Conservation (phyloP, 768 basidiomycete genomes). For the Amyloporia xantha region DNA sequence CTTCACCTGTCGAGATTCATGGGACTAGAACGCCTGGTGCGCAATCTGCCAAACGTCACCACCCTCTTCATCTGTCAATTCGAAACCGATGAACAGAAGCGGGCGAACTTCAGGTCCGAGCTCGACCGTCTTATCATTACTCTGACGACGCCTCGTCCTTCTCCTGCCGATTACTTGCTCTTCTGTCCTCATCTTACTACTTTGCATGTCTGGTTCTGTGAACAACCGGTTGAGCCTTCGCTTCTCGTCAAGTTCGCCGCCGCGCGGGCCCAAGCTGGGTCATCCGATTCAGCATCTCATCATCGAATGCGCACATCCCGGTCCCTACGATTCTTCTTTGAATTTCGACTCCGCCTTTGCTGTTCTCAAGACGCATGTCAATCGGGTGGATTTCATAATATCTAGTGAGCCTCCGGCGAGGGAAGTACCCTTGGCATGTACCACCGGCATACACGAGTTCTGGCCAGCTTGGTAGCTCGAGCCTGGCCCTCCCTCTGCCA, state of each 20-base stretch:
- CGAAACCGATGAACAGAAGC: background rate
- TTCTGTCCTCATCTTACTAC: background rate
- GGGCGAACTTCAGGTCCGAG: background rate
- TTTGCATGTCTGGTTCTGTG: background rate
- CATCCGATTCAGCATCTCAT: background rate
- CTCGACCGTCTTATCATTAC: background rate
- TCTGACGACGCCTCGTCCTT: background rate
- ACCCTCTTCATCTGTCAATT: background rate
- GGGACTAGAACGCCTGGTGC: background rate
- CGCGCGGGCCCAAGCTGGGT: background rate
- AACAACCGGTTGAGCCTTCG: background rate
- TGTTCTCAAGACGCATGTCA: background rate
- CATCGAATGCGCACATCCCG: background rate
- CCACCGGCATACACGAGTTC: background rate
- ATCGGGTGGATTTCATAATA: background rate
- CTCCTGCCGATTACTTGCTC: background rate
- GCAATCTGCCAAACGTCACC: background rate
- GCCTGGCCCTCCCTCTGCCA: background rate
- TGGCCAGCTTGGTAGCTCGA: background rate
- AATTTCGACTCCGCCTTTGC: background rate
- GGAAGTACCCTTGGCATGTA: background rate
- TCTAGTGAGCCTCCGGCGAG: background rate
- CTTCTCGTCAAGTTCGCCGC: background rate
- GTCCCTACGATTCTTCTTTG: too few species aligned
- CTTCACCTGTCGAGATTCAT: background rate